Percentiles rank a stretch among this genome's conserved stretches.
These are phyloP conservation scores for Carex parvula DNA, from an alignment of 176 grass and related monocot genomes.

Conservation along the genomic window DNA sequence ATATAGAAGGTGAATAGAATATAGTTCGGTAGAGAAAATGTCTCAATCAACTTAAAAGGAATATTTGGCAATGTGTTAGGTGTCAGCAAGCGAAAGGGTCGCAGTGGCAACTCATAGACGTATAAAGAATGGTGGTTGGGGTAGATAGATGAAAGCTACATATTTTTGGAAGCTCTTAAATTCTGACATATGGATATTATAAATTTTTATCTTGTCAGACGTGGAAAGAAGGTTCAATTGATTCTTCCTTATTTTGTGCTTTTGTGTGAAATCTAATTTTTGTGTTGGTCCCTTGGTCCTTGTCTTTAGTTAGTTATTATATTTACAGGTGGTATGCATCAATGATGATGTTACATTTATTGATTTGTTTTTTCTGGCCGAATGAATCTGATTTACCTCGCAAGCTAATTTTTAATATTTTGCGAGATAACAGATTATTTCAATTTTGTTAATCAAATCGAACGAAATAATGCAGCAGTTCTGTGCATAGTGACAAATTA, in stretches of 20 bases:
- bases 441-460: not conserved
- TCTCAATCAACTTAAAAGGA: not conserved
- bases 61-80: conserved; percentile 24
- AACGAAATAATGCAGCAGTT: not conserved
- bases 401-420: not conserved
- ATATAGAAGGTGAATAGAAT: conserved; percentile 7
- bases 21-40: conserved; percentile 10
- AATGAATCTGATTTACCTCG: not conserved
- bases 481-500: no score
- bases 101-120: not conserved
- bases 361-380: not conserved
- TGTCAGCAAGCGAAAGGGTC: not conserved
- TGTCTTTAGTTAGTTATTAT: no score
- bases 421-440: not conserved
- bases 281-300: not conserved
- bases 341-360: not conserved
- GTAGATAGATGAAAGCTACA: not conserved
- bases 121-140: conserved; percentile 16
- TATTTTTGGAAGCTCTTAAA: not conserved
- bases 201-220: not conserved
- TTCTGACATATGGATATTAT: not conserved
- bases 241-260: not conserved
- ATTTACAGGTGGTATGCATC: not conserved
- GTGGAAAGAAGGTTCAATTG: not conserved
- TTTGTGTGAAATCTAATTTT: not conserved